These are phyloP conservation scores for Spathaspora gorwiae DNA, from an alignment of 805 yeast species.

Conservation along the genomic window DNA sequence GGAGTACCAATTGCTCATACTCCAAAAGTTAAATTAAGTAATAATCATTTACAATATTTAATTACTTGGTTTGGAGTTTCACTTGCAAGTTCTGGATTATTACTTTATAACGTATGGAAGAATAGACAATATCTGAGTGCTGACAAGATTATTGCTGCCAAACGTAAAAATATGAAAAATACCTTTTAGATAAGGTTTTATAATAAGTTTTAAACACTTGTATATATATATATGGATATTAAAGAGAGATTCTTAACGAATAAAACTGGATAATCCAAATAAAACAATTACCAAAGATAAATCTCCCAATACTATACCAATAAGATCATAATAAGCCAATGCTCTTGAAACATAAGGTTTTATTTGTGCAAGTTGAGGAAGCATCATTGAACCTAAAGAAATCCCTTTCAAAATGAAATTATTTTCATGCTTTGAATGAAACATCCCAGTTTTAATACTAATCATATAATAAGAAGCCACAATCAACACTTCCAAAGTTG, in stretches of 20 bases:
- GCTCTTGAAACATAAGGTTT: slow-evolving; percentile 24
- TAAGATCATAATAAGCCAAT: slow-evolving; percentile 34
- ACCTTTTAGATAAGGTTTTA: background rate
- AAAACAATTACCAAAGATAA: slow-evolving; percentile 31
- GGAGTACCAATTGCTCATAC: slow-evolving; percentile 89
- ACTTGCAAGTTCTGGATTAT: slow-evolving; percentile 63
- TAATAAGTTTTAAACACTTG: background rate
- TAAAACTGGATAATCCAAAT: slow-evolving; percentile 32
- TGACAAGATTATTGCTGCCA: slow-evolving; percentile 37
- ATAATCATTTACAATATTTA: slow-evolving; percentile 87
- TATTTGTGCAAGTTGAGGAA: slow-evolving; percentile 28
- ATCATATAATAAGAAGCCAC: slow-evolving; percentile 31
- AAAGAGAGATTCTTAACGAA: background rate
- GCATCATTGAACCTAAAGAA: slow-evolving; percentile 29
- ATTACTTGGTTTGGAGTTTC: slow-evolving; percentile 94
- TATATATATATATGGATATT: slow-evolving; percentile 1
- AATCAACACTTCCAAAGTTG: slow-evolving; percentile 29
- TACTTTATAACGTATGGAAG: slow-evolving; percentile 36
- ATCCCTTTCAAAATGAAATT: slow-evolving; percentile 23
- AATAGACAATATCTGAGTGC: slow-evolving; percentile 29
- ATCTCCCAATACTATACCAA: slow-evolving; percentile 34
- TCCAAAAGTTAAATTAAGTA: slow-evolving; percentile 77
- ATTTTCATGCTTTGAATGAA: slow-evolving; percentile 20
- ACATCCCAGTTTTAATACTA: slow-evolving; percentile 19
- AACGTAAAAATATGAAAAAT: slow-evolving; percentile 30